Evolutionary conservation across 2,329 filamentous ascomycete species (phyloP).

Genomic region (Sarocladium kiliense): DNA sequence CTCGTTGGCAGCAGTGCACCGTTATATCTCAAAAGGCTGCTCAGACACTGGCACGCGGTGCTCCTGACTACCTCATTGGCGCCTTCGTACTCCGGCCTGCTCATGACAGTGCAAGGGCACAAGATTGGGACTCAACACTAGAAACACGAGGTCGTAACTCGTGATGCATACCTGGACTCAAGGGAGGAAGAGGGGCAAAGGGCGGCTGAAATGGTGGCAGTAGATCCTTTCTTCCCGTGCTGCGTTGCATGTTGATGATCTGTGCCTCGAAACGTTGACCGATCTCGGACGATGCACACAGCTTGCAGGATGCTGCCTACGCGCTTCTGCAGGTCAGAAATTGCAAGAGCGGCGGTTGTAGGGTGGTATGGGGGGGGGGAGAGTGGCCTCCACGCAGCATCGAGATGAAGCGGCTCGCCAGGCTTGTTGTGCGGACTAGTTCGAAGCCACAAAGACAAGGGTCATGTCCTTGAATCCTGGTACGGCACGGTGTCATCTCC

Average conservation of each 20-base stretch:
- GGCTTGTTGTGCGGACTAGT: background rate
- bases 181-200: background rate
- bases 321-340: too few species aligned
- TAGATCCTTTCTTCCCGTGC: background rate
- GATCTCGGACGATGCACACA: background rate
- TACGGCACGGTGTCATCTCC: background rate
- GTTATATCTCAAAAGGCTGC: background rate
- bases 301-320: too few species aligned
- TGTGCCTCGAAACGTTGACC: background rate
- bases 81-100: too few species aligned
- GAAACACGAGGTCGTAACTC: background rate
- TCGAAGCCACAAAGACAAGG: background rate
- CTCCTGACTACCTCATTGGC: too few species aligned
- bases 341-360: background rate
- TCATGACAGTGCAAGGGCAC: too few species aligned
- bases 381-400: background rate
- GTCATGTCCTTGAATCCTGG: background rate
- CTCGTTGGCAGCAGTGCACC: background rate
- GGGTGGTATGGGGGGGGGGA: background rate
- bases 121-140: too few species aligned
- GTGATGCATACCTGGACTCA: background rate
- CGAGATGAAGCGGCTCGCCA: background rate
- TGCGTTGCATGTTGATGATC: slow-evolving; percentile 1
- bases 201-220: background rate
- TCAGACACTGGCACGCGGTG: background rate